Percentiles rank a stretch among this genome's conserved stretches.
These are phyloP conservation scores for Pythium dissimile DNA, from an alignment of 352 stramenopile genomes.

Conservation along the genomic window DNA sequence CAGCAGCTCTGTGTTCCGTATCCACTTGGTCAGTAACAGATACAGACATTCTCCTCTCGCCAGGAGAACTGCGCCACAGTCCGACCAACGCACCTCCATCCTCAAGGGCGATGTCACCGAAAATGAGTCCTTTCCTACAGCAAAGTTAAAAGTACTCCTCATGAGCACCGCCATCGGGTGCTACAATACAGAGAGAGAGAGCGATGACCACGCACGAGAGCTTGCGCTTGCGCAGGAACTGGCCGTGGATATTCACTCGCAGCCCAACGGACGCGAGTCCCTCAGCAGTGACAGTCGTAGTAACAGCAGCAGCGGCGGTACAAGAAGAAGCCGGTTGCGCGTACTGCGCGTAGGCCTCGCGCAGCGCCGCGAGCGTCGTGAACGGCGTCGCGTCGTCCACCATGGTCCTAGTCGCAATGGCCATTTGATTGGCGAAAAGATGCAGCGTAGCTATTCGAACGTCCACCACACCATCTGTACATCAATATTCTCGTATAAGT, in stretches of 20 bases:
- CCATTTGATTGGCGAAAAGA: slow-evolving; percentile 13
- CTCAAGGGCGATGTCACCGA: slow-evolving; percentile 71
- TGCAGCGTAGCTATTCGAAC: neutral
- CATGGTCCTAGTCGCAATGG: neutral
- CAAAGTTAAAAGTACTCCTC: neutral
- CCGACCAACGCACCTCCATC: slow-evolving; percentile 39
- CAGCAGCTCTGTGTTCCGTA: slow-evolving; percentile 40
- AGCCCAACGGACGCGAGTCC: slow-evolving; percentile 3
- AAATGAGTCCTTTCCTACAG: slow-evolving; percentile 75
- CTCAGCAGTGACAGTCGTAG: neutral
- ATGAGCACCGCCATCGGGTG: too few species aligned
- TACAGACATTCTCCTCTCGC: too few species aligned
- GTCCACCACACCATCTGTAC: slow-evolving; percentile 2
- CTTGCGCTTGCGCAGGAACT: slow-evolving; percentile 75
- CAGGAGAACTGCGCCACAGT: too few species aligned
- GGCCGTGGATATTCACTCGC: slow-evolving; percentile 45
- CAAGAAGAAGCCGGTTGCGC: neutral
- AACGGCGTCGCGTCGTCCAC: slow-evolving; percentile 1
- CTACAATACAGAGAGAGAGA: too few species aligned
- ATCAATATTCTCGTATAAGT: neutral
- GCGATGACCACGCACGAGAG: slow-evolving; percentile 51
- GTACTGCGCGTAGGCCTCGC: slow-evolving; percentile 13
- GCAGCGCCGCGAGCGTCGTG: slow-evolving; percentile 25
- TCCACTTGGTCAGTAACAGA: neutral
- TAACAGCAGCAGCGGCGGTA: too few species aligned